Base-by-base conservation (phyloP, 1,284 basidiomycete species). In the Ceratobasidium theobromae region DNA sequence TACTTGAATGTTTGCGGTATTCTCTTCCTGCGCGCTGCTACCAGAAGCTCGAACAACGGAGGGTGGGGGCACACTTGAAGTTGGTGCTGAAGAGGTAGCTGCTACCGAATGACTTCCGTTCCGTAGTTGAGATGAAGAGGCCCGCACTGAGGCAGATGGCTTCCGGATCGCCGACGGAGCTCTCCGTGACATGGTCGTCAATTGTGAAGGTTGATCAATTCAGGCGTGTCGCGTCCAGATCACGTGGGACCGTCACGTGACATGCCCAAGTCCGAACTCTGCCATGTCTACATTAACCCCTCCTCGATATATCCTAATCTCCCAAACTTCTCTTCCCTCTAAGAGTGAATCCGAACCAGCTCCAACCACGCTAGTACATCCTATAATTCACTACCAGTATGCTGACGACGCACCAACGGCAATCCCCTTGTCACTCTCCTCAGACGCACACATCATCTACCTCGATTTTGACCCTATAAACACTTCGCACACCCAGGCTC, bases 1-100 rank as follows among this genome's bases (percentile, higher is more conserved):
- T n/a, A 98, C 94, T 74, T 93, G 87, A 23, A 98, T 97, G 73
- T 95, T 91, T 69, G 23, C 41, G 11, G 46, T 51, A n/a, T 62
- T 62, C 46, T 62, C 58, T 23, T 62, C 58, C 82, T 82, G 41
- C n/a, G 54, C 9, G 45, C 38, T 35, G 58, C 51, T 16, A 43
- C 21, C 32, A 27, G n/a, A 40, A n/a, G 58, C 32, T n/a, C 58
- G 58, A 62, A n/a, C 21, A 11, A 41, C 54, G 18, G 58, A 27
- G 2, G 46, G 8, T 18, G 21, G 46, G 4, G 58, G 46, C 1
- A 46, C 14, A 40, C 30, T 51, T 12, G 49, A 23, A 5, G 27
- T 16, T n/a, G 23, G 27, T 30, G 30, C 49, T 8, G 58, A 18
- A 28, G 58, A 38, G 14, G 58, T 18, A 3, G 43, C 6, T 38